Base-by-base conservation (phyloP, 305 asterid genomes). In the Fraxinus greggii region DNA sequence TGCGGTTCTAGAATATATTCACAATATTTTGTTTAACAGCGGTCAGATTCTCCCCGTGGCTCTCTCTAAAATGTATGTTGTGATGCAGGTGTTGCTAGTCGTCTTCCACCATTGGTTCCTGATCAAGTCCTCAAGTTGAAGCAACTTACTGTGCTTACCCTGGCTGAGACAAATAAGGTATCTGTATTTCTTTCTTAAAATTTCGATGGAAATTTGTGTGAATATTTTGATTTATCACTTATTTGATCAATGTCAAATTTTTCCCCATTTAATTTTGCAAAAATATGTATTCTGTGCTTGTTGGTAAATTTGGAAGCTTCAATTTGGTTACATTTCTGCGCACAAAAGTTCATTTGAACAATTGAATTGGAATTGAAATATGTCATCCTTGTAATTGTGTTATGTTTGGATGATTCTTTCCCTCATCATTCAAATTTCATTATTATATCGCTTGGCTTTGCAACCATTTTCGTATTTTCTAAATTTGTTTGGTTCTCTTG, bases 101-200 rank as follows among this genome's bases (percentile, higher is more conserved):
- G 69, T 75, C 95, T 95, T 88, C 98, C 97, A n/a, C 92, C 86
- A 45, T 84, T 96, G 92, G 88, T 86, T 72, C 93, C 98, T 76
- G 98, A 91, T 79, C 99, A 96, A 92, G 86, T 90, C 76, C 97
- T 96, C 83, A 97, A 97, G 88, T 86, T 97, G 90, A 97, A 97
- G 92, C 99, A 97, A 88, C 92, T 97, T 79, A 92, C 97, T 54
- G 96, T 97, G 83, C 98, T 97, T 84, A 94, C 98, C 17, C 87
- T 96, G 80, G 96, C 98, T n/a, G 98, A 96, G 91, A 88, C 97
- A 80, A 88, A 89, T 87, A 97, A 97, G 98, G 99, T 97, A 86
- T 70, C 24, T 54, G 23, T 48, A 42, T 54, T 31, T 72, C 72
- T 80, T 17, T 79, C 73, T 48, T 31, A 59, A 67, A 45, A 10